A percentile compares a stretch with the other conserved stretches of the same genome.
Conservation (phyloP, 495 filamentous ascomycete genomes). For the Elaphomyces granulatus region DNA sequence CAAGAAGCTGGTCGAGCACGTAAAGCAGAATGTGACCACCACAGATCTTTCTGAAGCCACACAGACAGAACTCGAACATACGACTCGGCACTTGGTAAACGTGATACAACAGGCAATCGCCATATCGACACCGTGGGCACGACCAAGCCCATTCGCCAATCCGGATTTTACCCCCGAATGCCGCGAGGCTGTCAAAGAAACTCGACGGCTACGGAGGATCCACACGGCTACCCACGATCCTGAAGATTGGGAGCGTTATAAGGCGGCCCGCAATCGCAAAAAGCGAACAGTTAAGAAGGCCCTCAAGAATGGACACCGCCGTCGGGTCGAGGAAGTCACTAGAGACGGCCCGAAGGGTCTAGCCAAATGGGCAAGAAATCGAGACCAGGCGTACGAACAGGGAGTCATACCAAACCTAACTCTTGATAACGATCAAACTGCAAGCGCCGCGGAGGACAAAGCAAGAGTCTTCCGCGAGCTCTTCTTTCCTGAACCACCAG, state of each 20-base stretch:
- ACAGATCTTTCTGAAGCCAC: background rate
- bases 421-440: background rate
- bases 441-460: constrained; percentile 5
- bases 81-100: background rate
- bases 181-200: constrained; percentile 2
- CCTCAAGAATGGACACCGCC: background rate
- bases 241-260: constrained; percentile 3
- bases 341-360: constrained; percentile 5
- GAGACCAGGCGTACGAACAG: background rate
- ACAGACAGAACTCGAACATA: background rate
- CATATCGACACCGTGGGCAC: constrained; percentile 4
- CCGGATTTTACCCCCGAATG: constrained; percentile 6
- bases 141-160: constrained; percentile 3
- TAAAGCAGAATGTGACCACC: background rate
- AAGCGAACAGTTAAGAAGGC: constrained; percentile 3
- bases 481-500: constrained; percentile 14
- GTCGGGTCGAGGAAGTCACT: background rate
- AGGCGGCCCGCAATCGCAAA: constrained; percentile 4
- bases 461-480: constrained; percentile 5
- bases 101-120: background rate
- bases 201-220: background rate
- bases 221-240: constrained; percentile 1
- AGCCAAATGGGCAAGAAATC: constrained; percentile 8
- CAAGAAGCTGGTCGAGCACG: constrained; percentile 1
- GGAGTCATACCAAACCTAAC: constrained; percentile 3